These are phyloP conservation scores for Deuterostichococcus epilithicus DNA, from an alignment of 139 green algal genomes.

Conservation along the genomic window DNA sequence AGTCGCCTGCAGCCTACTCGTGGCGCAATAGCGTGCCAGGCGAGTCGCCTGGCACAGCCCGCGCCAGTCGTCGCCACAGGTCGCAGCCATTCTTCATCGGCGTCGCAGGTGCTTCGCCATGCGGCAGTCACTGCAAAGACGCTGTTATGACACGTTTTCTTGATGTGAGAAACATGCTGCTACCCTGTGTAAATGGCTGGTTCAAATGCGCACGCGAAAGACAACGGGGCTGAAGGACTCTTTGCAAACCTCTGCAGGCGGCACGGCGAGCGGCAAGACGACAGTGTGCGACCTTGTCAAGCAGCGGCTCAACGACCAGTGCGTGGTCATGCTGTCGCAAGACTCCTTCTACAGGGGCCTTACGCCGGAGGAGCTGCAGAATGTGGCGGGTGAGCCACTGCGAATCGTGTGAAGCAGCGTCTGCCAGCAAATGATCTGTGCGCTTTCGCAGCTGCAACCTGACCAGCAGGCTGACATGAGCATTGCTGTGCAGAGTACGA, in stretches of 20 bases:
- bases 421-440: background rate
- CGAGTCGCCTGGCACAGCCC: background rate
- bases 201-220: too few relatives aligned
- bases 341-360: slow-evolving; percentile 93
- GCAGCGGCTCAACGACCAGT: slow-evolving; percentile 84
- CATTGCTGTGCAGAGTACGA: slow-evolving; percentile 73
- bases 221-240: background rate
- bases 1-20: background rate
- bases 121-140: slow-evolving; percentile 3
- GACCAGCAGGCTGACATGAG: background rate
- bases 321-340: slow-evolving; percentile 86
- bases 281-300: slow-evolving; percentile 94
- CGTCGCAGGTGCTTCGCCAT: slow-evolving; percentile 37
- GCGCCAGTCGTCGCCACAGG: slow-evolving; percentile 3
- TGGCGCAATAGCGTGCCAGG: background rate
- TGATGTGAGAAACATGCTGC: too few relatives aligned
- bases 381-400: slow-evolving; percentile 32
- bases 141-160: too few relatives aligned
- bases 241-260: slow-evolving; percentile 32
- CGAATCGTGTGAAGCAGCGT: background rate
- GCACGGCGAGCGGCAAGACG: slow-evolving; percentile 84
- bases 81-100: slow-evolving; percentile 71
- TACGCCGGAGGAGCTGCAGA: slow-evolving; percentile 57
- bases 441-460: background rate
- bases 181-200: too few relatives aligned